Percentiles rank a stretch among this genome's conserved stretches.
These are phyloP conservation scores for Acanthamoeba triangularis DNA, from an alignment of 208 protist species.

Conservation along the genomic window DNA sequence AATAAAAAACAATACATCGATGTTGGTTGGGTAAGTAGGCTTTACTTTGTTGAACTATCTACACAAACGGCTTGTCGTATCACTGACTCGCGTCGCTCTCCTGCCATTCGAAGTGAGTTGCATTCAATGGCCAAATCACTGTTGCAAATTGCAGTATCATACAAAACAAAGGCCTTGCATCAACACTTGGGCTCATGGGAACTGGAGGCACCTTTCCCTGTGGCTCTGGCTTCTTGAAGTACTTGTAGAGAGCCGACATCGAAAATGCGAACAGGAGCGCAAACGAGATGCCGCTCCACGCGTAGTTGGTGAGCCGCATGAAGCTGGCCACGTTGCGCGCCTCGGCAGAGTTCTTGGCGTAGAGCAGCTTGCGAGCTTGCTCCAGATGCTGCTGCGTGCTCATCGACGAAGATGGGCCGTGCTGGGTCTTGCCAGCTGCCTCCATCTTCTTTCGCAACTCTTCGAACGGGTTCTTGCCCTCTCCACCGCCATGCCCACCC, in stretches of 20 bases:
- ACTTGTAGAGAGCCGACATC: slow-evolving; percentile 57
- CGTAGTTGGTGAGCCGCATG: slow-evolving; percentile 62
- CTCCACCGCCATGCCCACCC: background rate
- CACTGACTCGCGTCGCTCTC: background rate
- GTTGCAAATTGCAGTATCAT: no score
- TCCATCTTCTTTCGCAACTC: slow-evolving; percentile 17
- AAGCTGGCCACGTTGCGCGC: slow-evolving; percentile 73
- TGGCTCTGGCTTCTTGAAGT: slow-evolving; percentile 42
- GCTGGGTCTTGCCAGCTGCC: background rate
- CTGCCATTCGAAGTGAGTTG: background rate
- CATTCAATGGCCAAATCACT: no score
- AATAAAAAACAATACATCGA: background rate
- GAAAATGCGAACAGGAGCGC: slow-evolving; percentile 9
- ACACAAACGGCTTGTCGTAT: background rate
- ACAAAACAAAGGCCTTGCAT: no score
- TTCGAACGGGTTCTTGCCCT: slow-evolving; percentile 3
- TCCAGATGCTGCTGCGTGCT: background rate
- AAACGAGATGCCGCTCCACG: slow-evolving; percentile 74
- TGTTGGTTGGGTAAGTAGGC: background rate
- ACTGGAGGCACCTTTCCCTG: background rate
- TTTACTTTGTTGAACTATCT: background rate
- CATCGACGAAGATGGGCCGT: background rate
- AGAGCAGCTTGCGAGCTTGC: slow-evolving; percentile 13
- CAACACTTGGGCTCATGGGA: no score
- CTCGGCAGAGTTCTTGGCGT: slow-evolving; percentile 38